Evolutionary conservation across 2,329 filamentous ascomycete species (phyloP).

Genomic region (Fusarium stilboides): DNA sequence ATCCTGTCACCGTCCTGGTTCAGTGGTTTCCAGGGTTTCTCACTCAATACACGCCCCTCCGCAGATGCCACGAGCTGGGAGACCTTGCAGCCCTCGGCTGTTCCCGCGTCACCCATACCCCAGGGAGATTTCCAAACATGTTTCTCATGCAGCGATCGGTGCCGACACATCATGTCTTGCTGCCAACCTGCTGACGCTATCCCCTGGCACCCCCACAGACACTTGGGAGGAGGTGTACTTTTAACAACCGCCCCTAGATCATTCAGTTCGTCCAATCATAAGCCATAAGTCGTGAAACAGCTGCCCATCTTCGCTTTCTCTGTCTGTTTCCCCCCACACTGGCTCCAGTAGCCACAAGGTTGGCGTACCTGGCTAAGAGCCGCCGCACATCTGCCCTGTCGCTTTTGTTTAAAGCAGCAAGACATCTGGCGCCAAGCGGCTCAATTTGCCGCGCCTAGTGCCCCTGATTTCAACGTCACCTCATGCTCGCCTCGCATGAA

Average conservation of each 20-base stretch:
- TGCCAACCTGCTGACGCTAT: constrained; percentile 43
- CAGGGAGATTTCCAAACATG: constrained; percentile 34
- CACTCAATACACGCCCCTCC: constrained; percentile 45
- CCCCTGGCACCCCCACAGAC: constrained; percentile 47
- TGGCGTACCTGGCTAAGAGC: constrained; percentile 47
- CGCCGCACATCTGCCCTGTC: constrained; percentile 48
- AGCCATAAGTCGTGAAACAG: constrained; percentile 65
- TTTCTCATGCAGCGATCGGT: constrained; percentile 43
- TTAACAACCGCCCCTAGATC: constrained; percentile 56
- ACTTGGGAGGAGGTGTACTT: constrained; percentile 62
- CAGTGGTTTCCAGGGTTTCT: constrained; percentile 40
- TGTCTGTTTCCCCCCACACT: constrained; percentile 43
- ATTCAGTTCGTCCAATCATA: constrained; percentile 67
- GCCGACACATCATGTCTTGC: constrained; percentile 45
- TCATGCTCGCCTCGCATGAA: constrained; percentile 46
- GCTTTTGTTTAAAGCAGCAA: constrained; percentile 59
- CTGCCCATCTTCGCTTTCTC: constrained; percentile 47
- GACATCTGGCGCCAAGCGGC: constrained; percentile 57
- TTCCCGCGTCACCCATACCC: constrained; percentile 47
- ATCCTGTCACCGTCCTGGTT: constrained; percentile 33
- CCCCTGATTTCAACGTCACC: constrained; percentile 51
- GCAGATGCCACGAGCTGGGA: constrained; percentile 33
- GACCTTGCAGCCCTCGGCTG: constrained; percentile 45
- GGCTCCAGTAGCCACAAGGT: constrained; percentile 47
- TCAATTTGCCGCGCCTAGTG: constrained; percentile 54